Evolutionary conservation across 2,329 filamentous ascomycete genomes (phyloP).

Genomic region (Colletotrichum spinosum): DNA sequence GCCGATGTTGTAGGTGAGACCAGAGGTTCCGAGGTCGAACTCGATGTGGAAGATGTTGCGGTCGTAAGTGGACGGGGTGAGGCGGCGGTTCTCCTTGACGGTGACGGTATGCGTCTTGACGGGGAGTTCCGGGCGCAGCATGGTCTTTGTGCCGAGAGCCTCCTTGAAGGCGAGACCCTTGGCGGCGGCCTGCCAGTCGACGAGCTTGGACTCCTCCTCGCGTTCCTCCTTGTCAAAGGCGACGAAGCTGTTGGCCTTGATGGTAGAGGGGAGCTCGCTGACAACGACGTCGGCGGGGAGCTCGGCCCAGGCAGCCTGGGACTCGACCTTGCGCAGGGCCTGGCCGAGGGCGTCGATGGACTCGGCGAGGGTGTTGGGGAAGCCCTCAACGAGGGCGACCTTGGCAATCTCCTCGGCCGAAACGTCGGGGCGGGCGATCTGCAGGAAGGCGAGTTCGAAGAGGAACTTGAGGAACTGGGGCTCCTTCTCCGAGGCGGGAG

Average conservation of each 20-base stretch:
- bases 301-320: conserved; percentile 84
- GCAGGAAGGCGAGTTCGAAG: conserved; percentile 85
- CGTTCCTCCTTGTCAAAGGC: conserved; percentile 80
- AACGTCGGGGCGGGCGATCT: conserved; percentile 76
- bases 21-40: conserved; percentile 92
- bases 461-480: conserved; percentile 72
- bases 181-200: conserved; percentile 85
- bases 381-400: conserved; percentile 68
- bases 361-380: conserved; percentile 62
- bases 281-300: conserved; percentile 68
- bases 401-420: conserved; percentile 74
- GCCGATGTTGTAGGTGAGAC: conserved; percentile 95
- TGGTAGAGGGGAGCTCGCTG: conserved; percentile 68
- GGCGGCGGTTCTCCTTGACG: conserved; percentile 94
- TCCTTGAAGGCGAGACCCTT: conserved; percentile 95
- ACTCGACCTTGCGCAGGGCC: conserved; percentile 77
- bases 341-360: conserved; percentile 75
- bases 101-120: conserved; percentile 89
- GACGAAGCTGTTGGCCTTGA: conserved; percentile 85
- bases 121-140: conserved; percentile 85
- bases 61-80: conserved; percentile 90
- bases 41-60: conserved; percentile 99
- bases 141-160: conserved; percentile 80
- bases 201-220: conserved; percentile 74
- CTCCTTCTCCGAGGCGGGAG: conserved; percentile 76